Conservation (phyloP, 2,329 filamentous ascomycete genomes). For the Catunica adiposa region DNA sequence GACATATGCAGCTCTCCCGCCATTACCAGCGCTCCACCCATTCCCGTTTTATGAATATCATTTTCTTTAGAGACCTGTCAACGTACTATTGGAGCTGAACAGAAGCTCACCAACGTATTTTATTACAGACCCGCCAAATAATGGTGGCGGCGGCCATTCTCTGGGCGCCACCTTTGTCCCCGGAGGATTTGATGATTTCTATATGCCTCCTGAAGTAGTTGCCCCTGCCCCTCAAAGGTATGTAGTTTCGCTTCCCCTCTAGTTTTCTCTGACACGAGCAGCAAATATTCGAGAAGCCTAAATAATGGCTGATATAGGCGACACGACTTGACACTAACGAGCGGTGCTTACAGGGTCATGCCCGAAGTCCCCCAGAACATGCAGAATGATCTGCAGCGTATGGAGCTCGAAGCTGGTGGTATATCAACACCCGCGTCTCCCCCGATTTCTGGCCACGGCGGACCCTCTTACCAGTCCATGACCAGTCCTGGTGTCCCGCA, state of each 20-base stretch:
- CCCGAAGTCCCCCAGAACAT: constrained; percentile 93
- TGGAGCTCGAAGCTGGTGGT: constrained; percentile 60
- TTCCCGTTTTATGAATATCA: too few relatives aligned
- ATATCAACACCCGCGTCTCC: constrained; percentile 25
- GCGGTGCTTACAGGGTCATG: constrained; percentile 50
- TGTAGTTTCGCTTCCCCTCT: constrained; percentile 7
- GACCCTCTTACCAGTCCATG: constrained; percentile 25
- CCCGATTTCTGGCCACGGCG: constrained; percentile 19
- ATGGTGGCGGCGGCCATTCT: constrained; percentile 12
- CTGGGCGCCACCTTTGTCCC: constrained; percentile 43
- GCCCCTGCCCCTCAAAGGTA: constrained; percentile 43
- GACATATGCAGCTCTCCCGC: too few relatives aligned
- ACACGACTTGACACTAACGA: constrained; percentile 11
- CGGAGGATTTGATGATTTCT: constrained; percentile 41
- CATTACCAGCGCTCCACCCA: too few relatives aligned
- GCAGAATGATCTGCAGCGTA: constrained; percentile 79
- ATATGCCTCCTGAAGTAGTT: constrained; percentile 40
- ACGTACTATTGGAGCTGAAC: not conserved
- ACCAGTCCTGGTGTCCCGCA: constrained; percentile 17
- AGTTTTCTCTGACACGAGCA: constrained; percentile 1
- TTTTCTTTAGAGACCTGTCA: too few relatives aligned
- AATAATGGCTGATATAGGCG: not conserved
- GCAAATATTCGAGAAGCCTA: not conserved
- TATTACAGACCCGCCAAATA: constrained; percentile 8
- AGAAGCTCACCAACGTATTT: not conserved